Conservation (phyloP, 768 basidiomycete genomes). For the Hygrocybe coccinea region DNA sequence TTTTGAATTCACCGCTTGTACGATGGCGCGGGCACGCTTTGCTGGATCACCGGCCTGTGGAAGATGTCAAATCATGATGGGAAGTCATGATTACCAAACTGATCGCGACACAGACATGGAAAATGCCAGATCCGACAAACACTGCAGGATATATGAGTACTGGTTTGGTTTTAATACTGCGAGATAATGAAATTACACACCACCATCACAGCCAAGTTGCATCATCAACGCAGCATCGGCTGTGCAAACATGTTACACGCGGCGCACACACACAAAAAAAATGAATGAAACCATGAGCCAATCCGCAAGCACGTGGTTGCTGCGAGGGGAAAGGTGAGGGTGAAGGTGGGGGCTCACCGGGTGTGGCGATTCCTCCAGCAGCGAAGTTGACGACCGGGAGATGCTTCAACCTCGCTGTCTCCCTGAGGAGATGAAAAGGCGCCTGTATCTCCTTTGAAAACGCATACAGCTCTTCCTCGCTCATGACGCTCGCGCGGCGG, state of each 20-base stretch:
- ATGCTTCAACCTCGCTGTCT: constrained; percentile 87
- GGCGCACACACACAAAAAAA: no score
- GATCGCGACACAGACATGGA: constrained; percentile 70
- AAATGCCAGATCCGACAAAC: constrained; percentile 97
- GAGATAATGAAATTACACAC: constrained; percentile 44
- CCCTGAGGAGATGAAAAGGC: constrained; percentile 93
- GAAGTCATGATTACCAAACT: not conserved
- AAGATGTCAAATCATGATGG: not conserved
- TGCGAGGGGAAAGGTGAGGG: no score
- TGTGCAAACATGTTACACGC: no score
- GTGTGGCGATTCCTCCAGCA: constrained; percentile 89
- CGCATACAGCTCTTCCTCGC: constrained; percentile 89
- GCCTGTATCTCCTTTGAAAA: constrained; percentile 91
- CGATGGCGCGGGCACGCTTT: constrained; percentile 91
- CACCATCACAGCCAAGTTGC: constrained; percentile 96
- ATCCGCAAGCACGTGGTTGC: no score
- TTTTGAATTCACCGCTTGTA: constrained; percentile 68
- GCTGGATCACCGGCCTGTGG: constrained; percentile 84
- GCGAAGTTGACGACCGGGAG: constrained; percentile 97
- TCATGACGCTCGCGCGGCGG: constrained; percentile 80
- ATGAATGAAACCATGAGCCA: no score
- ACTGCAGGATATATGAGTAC: constrained; percentile 43
- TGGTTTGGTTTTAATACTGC: constrained; percentile 3
- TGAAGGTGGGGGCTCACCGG: constrained; percentile 46
- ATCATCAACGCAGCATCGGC: constrained; percentile 99